A percentile compares a stretch with the other conserved stretches of the same genome.
Evolutionary conservation across 2,329 filamentous ascomycete species (phyloP).

Genomic region (Colletotrichum sp.): DNA sequence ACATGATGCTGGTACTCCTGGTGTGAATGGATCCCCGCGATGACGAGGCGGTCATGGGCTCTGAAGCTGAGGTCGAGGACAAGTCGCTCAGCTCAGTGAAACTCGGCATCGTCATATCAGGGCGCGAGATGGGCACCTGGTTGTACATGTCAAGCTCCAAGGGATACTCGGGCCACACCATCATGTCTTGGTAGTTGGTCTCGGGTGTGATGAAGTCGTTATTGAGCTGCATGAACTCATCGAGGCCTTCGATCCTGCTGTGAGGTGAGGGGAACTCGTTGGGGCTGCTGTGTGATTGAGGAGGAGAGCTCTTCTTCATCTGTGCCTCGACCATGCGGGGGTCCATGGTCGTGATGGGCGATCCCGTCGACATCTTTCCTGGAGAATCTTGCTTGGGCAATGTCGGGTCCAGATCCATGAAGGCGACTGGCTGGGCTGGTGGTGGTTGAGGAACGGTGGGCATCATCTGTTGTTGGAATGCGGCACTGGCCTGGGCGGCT

Average conservation of each 20-base stretch:
- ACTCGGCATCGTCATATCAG: conserved; percentile 38
- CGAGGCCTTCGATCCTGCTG: conserved; percentile 39
- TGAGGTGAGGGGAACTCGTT: conserved; percentile 42
- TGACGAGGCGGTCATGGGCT: conserved; percentile 44
- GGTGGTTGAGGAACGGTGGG: conserved; percentile 7
- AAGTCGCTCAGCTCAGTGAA: conserved; percentile 47
- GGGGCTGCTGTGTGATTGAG: conserved; percentile 37
- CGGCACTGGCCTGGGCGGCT: conserved; percentile 44
- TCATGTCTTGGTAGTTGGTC: conserved; percentile 46
- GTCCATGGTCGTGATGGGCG: conserved; percentile 35
- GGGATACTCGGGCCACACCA: conserved; percentile 48
- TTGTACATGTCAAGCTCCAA: conserved; percentile 49
- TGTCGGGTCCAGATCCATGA: conserved; percentile 40
- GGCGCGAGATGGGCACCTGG: conserved; percentile 34
- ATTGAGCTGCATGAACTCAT: conserved; percentile 47
- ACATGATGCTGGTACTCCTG: conserved; percentile 53
- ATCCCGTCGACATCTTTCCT: conserved; percentile 29
- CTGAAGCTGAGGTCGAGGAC: conserved; percentile 41
- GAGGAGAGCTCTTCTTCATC: conserved; percentile 33
- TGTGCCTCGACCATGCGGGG: conserved; percentile 34
- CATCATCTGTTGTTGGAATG: conserved; percentile 33
- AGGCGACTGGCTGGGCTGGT: conserved; percentile 33
- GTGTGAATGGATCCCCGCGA: conserved; percentile 51
- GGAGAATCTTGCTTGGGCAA: conserved; percentile 29
- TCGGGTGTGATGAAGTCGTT: conserved; percentile 40